Percentiles rank a stretch among this genome's conserved stretches.
Conservation (phyloP, 78 protist genomes). For the Dictyostelium firmibasis region DNA sequence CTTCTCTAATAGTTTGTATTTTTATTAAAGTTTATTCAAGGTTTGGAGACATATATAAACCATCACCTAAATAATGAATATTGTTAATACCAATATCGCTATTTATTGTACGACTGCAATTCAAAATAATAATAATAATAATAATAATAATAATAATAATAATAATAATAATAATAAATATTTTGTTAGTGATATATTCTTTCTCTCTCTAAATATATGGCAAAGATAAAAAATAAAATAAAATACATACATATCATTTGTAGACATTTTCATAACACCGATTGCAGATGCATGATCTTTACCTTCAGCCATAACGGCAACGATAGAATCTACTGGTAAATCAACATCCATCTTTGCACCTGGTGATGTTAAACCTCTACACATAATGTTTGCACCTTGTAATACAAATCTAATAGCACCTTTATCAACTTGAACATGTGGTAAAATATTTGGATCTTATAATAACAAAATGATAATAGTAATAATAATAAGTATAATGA, state of each 20-base stretch:
- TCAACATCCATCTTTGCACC: conserved; percentile 72
- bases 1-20: neutral
- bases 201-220: too few species aligned
- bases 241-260: conserved; percentile 70
- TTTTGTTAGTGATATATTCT: neutral
- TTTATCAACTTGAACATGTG: conserved; percentile 79
- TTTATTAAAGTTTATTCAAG: conserved; percentile 18
- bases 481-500: neutral
- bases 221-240: neutral
- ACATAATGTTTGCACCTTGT: conserved; percentile 83
- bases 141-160: too few species aligned
- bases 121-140: too few species aligned
- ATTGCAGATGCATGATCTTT: conserved; percentile 77
- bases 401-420: conserved; percentile 82
- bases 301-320: conserved; percentile 81
- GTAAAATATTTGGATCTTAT: conserved; percentile 77
- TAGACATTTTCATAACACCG: conserved; percentile 80
- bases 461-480: neutral
- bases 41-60: conserved; percentile 39
- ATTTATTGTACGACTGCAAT: conserved; percentile 54
- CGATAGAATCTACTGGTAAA: conserved; percentile 55
- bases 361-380: conserved; percentile 81
- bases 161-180: too few species aligned
- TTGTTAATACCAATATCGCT: conserved; percentile 62
- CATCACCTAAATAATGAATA: conserved; percentile 67